Conservation (phyloP, 371 early-diverging fungal species). For the Haplosporangium sp. region DNA sequence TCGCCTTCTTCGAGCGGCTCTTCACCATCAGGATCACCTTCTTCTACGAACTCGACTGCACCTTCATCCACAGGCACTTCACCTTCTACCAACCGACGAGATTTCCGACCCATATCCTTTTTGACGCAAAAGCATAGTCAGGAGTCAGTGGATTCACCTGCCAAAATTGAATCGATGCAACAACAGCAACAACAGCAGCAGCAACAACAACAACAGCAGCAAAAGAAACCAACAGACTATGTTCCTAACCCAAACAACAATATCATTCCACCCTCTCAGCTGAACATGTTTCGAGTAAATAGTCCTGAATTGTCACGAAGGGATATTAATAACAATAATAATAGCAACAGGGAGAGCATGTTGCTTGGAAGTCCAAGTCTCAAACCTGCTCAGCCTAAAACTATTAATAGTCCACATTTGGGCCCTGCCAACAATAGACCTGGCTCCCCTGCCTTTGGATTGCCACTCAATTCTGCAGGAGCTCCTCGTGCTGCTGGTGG, state of each 20-base stretch:
- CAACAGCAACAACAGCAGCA: conserved; percentile 3
- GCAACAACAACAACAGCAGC: conserved; percentile 12
- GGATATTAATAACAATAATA: background rate
- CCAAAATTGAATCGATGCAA: conserved; percentile 12
- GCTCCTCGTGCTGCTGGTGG: background rate
- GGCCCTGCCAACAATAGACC: conserved; percentile 7
- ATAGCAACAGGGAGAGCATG: conserved; percentile 7
- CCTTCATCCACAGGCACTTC: conserved; percentile 18
- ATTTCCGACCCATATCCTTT: conserved; percentile 44
- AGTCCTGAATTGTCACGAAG: conserved; percentile 29
- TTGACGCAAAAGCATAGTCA: conserved; percentile 31
- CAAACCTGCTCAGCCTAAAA: conserved; percentile 23
- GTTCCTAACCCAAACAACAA: conserved; percentile 44
- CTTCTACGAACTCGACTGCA: conserved; percentile 20
- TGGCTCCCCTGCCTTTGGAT: conserved; percentile 19
- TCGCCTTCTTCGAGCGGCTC: background rate
- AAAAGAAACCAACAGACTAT: conserved; percentile 15
- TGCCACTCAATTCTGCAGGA: background rate
- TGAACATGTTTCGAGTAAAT: conserved; percentile 29
- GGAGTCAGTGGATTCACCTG: conserved; percentile 7
- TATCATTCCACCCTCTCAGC: conserved; percentile 37
- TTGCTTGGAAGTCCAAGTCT: conserved; percentile 44
- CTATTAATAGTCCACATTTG: conserved; percentile 26
- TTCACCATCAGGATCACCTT: conserved; percentile 27
- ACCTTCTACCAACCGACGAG: conserved; percentile 23